Conservation (phyloP, 306 rosid species). For the Cicer yamashitae region DNA sequence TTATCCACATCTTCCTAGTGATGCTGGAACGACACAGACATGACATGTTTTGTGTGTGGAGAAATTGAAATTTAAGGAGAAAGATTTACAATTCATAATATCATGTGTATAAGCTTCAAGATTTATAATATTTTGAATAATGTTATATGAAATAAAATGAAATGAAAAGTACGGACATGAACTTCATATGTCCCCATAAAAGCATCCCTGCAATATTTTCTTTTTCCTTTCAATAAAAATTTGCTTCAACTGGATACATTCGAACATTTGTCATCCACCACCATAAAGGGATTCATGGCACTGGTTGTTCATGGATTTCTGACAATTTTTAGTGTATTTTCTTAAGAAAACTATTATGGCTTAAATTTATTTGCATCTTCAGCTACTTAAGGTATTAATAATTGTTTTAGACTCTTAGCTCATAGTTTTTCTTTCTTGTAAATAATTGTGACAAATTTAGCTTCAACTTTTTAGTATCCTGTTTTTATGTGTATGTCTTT, state of each 20-base stretch:
- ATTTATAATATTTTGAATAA: neutral
- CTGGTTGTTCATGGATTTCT: neutral
- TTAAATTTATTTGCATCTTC: slow-evolving; percentile 2
- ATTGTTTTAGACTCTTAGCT: slow-evolving; percentile 2
- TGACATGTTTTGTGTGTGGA: neutral
- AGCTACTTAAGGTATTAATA: slow-evolving; percentile 10
- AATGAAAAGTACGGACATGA: neutral
- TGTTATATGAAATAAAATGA: neutral
- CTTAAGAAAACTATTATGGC: neutral
- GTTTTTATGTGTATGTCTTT: neutral
- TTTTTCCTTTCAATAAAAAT: neutral
- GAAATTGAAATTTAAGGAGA: neutral
- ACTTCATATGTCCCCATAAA: neutral
- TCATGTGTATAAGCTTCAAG: neutral
- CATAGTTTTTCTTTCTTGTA: neutral
- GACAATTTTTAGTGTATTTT: neutral
- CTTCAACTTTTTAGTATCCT: neutral
- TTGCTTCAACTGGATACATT: neutral
- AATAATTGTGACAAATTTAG: neutral
- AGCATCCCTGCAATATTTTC: neutral
- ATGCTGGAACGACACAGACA: neutral
- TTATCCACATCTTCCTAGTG: neutral
- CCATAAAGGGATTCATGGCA: slow-evolving; percentile 12
- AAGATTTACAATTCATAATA: slow-evolving; percentile 8
- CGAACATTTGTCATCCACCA: neutral